phyloP scores from a whole-genome alignment of 2,329 filamentous ascomycete species.

The Leptographium flavum region DNA sequence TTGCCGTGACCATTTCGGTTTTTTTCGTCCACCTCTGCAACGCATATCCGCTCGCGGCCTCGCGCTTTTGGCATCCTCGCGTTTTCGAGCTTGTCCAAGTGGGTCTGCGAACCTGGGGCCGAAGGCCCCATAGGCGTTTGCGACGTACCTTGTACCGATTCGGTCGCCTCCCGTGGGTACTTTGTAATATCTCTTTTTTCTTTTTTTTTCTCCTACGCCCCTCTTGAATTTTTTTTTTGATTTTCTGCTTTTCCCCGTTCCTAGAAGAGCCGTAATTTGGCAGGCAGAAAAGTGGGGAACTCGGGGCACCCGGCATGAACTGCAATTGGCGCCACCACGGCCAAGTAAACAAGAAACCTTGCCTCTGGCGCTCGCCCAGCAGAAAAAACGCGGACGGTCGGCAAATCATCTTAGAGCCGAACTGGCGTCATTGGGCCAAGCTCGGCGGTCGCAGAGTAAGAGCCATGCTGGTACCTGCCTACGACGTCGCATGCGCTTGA shows the following conservation, averaged over 20 bases:
- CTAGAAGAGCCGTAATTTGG: neutral
- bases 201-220: conserved; percentile 1
- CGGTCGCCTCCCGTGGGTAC: neutral
- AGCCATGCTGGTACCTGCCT: neutral
- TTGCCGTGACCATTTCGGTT: too few relatives aligned
- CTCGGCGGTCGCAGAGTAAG: neutral
- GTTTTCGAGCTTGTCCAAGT: conserved; percentile 2
- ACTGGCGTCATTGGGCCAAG: neutral
- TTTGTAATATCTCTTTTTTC: neutral
- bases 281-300: neutral
- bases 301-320: conserved; percentile 2
- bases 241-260: too few relatives aligned
- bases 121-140: too few relatives aligned
- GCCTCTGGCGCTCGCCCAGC: neutral
- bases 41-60: conserved; percentile 8
- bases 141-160: too few relatives aligned
- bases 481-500: neutral
- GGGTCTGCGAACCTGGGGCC: neutral
- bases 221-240: too few relatives aligned
- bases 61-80: conserved; percentile 10
- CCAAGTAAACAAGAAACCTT: neutral
- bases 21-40: neutral
- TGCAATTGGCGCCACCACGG: neutral
- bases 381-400: neutral
- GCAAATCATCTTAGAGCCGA: neutral